Evolutionary conservation across 75 land plant genomes (phyloP).

Genomic region (Selaginella moellendorffii): DNA sequence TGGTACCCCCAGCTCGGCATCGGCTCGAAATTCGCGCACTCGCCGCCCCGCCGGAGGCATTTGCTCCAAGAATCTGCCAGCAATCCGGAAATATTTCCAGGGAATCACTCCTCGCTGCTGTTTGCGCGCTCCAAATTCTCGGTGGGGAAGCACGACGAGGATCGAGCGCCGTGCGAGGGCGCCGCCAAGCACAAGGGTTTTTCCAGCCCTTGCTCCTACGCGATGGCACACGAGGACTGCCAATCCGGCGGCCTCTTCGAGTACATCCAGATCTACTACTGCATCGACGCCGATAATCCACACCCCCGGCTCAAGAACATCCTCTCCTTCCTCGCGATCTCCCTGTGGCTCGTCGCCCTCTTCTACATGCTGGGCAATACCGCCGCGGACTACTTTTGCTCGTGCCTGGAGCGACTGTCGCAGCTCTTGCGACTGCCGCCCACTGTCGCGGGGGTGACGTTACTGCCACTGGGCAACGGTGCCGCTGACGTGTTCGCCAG

Average conservation of each 20-base stretch:
- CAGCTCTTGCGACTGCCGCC: conserved; percentile 35
- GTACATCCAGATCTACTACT: conserved; percentile 7
- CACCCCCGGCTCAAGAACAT: no score
- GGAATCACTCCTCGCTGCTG: no score
- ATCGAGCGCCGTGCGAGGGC: conserved; percentile 1
- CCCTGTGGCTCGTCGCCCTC: conserved; percentile 35
- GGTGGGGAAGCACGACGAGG: no score
- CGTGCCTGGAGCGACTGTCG: conserved; percentile 37
- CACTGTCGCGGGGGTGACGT: conserved; percentile 47
- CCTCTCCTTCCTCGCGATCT: conserved; percentile 7
- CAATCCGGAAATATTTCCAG: no score
- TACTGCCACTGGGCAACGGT: conserved; percentile 57
- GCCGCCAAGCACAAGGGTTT: background rate
- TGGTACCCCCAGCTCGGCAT: no score
- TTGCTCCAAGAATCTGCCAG: no score
- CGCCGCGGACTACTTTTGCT: conserved; percentile 43
- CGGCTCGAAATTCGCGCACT: no score
- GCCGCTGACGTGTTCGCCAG: conserved; percentile 53
- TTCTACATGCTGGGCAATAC: conserved; percentile 52
- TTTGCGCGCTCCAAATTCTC: no score
- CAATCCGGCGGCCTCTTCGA: background rate
- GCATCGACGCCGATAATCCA: background rate
- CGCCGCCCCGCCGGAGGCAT: no score
- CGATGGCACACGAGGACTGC: background rate
- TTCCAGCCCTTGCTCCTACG: background rate